A percentile compares a stretch with the other conserved stretches of the same genome.
Conservation (phyloP, 768 basidiomycete species). For the Gautieria morchelliformis region DNA sequence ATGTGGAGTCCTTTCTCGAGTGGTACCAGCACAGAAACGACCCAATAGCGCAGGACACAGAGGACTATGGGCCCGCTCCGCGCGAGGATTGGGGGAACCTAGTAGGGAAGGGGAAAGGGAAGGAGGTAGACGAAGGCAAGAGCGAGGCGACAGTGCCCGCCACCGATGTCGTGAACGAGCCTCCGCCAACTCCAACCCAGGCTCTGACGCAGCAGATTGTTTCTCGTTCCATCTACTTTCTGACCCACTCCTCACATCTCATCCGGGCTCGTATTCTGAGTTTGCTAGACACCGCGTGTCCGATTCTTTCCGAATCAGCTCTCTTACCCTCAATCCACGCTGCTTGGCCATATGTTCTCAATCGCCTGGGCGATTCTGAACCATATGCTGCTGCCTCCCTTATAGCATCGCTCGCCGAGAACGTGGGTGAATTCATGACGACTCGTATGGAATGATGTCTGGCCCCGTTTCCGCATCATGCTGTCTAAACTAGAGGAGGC, state of each 20-base stretch:
- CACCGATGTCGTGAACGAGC: constrained; percentile 30
- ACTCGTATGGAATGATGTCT: constrained; percentile 86
- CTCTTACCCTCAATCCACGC: constrained; percentile 79
- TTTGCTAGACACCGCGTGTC: constrained; percentile 63
- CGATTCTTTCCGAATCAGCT: constrained; percentile 60
- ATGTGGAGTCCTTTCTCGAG: constrained; percentile 33
- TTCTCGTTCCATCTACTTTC: constrained; percentile 76
- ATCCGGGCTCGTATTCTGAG: constrained; percentile 78
- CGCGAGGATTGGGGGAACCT: constrained; percentile 41
- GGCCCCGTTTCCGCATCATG: constrained; percentile 71
- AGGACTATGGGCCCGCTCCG: constrained; percentile 53
- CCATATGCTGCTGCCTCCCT: constrained; percentile 67
- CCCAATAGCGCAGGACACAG: constrained; percentile 28
- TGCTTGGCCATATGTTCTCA: constrained; percentile 92
- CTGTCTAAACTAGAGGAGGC: constrained; percentile 50
- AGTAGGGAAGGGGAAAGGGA: constrained; percentile 18
- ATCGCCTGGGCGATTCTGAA: constrained; percentile 64
- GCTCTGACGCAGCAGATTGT: constrained; percentile 77
- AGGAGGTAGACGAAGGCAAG: constrained; percentile 17
- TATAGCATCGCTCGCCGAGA: constrained; percentile 57
- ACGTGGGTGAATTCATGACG: constrained; percentile 81
- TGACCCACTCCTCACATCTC: constrained; percentile 80
- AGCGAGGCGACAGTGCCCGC: constrained; percentile 15
- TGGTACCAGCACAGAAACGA: constrained; percentile 55
- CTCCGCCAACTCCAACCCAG: constrained; percentile 56